Base-by-base conservation (phyloP, 1,139 yeast species). In the Scheffersomyces segobiensis region DNA sequence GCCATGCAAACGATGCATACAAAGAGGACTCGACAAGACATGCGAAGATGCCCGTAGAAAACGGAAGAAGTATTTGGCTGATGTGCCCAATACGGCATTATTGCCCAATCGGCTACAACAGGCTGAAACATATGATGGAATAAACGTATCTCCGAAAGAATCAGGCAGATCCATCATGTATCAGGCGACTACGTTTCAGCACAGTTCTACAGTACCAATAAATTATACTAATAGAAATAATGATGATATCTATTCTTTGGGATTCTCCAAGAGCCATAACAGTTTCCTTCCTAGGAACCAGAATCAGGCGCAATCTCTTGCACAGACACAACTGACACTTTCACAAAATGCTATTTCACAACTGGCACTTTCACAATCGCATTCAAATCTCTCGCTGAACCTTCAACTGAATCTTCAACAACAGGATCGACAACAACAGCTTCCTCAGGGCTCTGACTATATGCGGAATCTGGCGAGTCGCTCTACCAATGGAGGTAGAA, bases 41-140 rank as follows among this genome's bases (percentile, higher is more conserved):
- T 93, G 99, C 74, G 86, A 87, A 54, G 98, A 93, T 76, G 97
- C 97, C 5, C 96, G 96, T 0, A 77, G 98, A 55, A 93, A 93
- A 74, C 80, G 85, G 64, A 91, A 92, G 71, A 93, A 93, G 70
- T 93, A 93, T 65, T 73, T 93, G 56, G 80, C 81, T 46, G 92
- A 86, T 62, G 82, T 83, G 0, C 85, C 88, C 1, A 72, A 48
- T 26, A 48, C 50, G 24, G 50, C 50, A 7, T 17, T 48, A 21
- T 20, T 48, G 50, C 39, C 53, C 20, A 32, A 26, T 21, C 53
- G 46, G 32, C 26, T 49, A 19, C 48, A 32, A 8, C 56, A 49
- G 22, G n/a, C 19, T 5, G 19, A 26, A n/a, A 42, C 53, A 8
- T 76, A 46, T 17, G 24, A 32, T 21, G 14, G 19, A 17, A 52